Evolutionary conservation across 495 filamentous ascomycete genomes (phyloP).

Genomic region (Achaetomiella virescens): DNA sequence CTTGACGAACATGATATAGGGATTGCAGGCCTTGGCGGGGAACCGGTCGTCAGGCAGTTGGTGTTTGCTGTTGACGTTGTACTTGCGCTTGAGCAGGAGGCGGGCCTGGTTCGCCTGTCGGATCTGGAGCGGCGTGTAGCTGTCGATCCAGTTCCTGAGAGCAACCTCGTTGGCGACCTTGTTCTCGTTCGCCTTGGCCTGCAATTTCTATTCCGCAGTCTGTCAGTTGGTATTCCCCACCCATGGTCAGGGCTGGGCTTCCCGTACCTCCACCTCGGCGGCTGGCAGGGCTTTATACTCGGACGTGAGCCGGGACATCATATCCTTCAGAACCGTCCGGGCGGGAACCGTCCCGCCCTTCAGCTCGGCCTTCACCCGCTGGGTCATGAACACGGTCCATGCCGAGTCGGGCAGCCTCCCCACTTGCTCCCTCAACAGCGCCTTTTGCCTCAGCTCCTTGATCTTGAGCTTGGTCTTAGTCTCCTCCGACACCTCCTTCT

Average conservation of each 20-base stretch:
- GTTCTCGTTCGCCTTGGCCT: slow-evolving; percentile 46
- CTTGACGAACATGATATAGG: slow-evolving; percentile 42
- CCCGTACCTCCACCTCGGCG: slow-evolving; percentile 28
- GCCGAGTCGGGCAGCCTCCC: not conserved
- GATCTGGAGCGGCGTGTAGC: slow-evolving; percentile 52
- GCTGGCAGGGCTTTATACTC: slow-evolving; percentile 26
- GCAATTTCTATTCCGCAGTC: slow-evolving; percentile 20
- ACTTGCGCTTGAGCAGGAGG: slow-evolving; percentile 31
- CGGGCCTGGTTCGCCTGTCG: slow-evolving; percentile 60
- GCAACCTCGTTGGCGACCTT: slow-evolving; percentile 37
- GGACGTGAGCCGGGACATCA: slow-evolving; percentile 1
- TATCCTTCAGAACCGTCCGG: not conserved
- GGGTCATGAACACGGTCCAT: slow-evolving; percentile 21
- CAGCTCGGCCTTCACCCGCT: slow-evolving; percentile 4
- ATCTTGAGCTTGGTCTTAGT: slow-evolving; percentile 12
- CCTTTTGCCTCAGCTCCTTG: slow-evolving; percentile 19
- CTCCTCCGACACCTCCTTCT: slow-evolving; percentile 18
- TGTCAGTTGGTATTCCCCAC: too few species aligned
- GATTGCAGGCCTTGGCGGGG: slow-evolving; percentile 40
- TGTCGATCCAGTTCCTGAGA: slow-evolving; percentile 54
- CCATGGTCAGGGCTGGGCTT: slow-evolving; percentile 3
- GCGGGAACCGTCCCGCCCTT: not conserved
- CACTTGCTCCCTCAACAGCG: slow-evolving; percentile 27
- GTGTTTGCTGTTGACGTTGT: not conserved
- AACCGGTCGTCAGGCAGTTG: slow-evolving; percentile 52